Base-by-base conservation (phyloP, 2,329 filamentous ascomycete genomes). In the Cryphonectria parasitica region DNA sequence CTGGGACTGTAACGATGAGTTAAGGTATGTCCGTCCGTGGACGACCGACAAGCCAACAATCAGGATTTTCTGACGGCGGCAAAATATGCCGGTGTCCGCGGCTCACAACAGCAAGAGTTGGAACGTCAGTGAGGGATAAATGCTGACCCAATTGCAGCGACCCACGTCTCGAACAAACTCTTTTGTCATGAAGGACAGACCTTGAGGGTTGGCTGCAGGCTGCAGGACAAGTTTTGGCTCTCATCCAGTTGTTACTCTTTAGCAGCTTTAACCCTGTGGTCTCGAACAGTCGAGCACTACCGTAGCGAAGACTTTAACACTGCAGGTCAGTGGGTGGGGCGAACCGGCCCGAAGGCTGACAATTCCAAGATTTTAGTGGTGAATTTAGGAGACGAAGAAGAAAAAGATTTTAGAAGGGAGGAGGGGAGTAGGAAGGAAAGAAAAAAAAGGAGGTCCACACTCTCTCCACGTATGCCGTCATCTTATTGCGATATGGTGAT, bases 281-380 rank as follows among this genome's bases (percentile, higher is more conserved):
- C 52, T 56, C 25, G 52, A 56, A 17, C 52, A 28, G 52, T 56
- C n/a, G 52, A 31, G 52, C 54, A 58, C 54, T 58, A 31, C 54
- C 22, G n/a, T n/a, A 49, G 45, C n/a, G 22, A 28, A 19, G 25
- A 15, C 13, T 31, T 58, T 58, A 13, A 17, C 25, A 31, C 54
- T 31, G 54, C 15, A 58, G 25, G 17, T 19, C 11, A 19, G 5
- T 13, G 34, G 54, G 54, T 58, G 54, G 54, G 54, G 54, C 54
- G 54, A 58, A 31, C 25, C 54, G 54, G 54, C 54, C 54, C 54
- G 54, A 58, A 58, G 54, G 54, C 19, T 49, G 22, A 49, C 7
- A 22, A 49, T 49, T 49, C 45, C 45, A 49, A 49, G 45, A 2
- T n/a, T 19, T 3, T 43, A 2, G 7, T 49, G 45, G 45, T 49